Percentiles rank a stretch among this genome's conserved stretches.
These are phyloP conservation scores for Leishmania major DNA, from an alignment of 208 protist genomes.

Conservation along the genomic window DNA sequence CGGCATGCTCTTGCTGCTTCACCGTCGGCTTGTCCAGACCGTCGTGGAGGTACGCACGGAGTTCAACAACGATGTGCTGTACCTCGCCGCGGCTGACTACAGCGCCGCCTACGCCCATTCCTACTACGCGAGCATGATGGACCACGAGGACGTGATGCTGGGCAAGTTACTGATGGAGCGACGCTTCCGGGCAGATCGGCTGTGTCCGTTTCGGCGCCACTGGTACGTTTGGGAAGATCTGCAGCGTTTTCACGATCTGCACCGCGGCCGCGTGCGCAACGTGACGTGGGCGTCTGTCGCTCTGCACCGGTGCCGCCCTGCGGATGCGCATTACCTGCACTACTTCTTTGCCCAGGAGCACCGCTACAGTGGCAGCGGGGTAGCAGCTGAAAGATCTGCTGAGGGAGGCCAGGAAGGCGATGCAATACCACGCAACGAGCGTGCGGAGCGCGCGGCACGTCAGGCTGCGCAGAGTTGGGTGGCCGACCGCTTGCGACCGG, in stretches of 20 bases:
- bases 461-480: neutral
- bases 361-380: neutral
- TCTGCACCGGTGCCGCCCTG: constrained; percentile 15
- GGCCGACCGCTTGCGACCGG: neutral
- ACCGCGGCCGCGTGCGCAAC: constrained; percentile 7
- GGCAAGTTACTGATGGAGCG: constrained; percentile 16
- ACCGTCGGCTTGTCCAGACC: constrained; percentile 15
- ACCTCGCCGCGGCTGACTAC: constrained; percentile 8
- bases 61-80: constrained; percentile 15
- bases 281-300: constrained; percentile 25
- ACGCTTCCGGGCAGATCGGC: neutral
- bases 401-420: neutral
- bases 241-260: constrained; percentile 24
- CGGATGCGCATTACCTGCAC: constrained; percentile 8
- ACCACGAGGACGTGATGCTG: constrained; percentile 27
- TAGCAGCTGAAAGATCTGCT: too few relatives aligned
- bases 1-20: constrained; percentile 25
- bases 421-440: neutral
- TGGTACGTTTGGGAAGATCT: constrained; percentile 19
- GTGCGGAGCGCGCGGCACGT: neutral
- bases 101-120: neutral
- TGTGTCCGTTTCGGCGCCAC: neutral
- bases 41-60: constrained; percentile 9
- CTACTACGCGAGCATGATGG: constrained; percentile 18
- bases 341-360: constrained; percentile 15